These are phyloP conservation scores for Penicillium tannophilum DNA, from an alignment of 495 filamentous ascomycete genomes.

Conservation along the genomic window DNA sequence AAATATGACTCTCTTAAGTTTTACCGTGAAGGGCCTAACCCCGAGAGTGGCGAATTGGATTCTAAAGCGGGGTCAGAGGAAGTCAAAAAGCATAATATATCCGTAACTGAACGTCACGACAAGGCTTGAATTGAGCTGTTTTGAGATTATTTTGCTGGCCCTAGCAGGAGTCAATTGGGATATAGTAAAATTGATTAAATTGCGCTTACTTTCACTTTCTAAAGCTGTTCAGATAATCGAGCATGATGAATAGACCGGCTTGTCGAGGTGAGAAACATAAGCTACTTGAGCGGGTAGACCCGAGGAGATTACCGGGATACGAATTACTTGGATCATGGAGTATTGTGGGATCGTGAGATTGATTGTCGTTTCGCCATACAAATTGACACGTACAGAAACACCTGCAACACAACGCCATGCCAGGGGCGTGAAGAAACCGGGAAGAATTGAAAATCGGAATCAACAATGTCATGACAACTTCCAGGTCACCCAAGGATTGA, in stretches of 20 bases:
- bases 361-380: slow-evolving; percentile 25
- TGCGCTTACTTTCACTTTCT: too few relatives aligned
- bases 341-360: slow-evolving; percentile 9
- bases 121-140: too few relatives aligned
- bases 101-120: not conserved
- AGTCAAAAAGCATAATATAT: not conserved
- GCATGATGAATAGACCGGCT: too few relatives aligned
- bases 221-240: too few relatives aligned
- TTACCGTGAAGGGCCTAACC: not conserved
- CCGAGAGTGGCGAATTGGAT: not conserved
- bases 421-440: slow-evolving; percentile 8
- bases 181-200: too few relatives aligned
- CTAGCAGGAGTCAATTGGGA: too few relatives aligned
- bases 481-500: slow-evolving; percentile 9
- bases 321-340: not conserved
- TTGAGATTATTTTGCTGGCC: too few relatives aligned
- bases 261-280: not conserved
- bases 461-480: slow-evolving; percentile 9
- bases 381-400: slow-evolving; percentile 20
- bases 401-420: slow-evolving; percentile 18
- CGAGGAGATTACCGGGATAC: not conserved
- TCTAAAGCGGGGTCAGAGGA: not conserved
- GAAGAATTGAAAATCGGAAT: slow-evolving; percentile 4
- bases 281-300: not conserved
- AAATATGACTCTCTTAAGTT: slow-evolving; percentile 3